phyloP scores from a whole-genome alignment of 768 basidiomycete genomes.

The Russula foetens region DNA sequence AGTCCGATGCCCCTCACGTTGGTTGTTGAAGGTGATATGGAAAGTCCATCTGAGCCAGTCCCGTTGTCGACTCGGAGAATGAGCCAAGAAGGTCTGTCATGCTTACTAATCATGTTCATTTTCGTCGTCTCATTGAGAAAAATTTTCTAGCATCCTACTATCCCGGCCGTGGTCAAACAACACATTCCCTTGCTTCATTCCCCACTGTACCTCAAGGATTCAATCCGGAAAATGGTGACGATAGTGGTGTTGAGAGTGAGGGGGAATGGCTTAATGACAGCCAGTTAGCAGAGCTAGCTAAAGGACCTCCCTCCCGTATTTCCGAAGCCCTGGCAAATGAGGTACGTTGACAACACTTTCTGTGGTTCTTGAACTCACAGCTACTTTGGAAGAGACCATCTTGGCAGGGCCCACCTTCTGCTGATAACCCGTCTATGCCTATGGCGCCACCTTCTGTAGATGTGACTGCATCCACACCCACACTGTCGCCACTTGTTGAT shows the following conservation, averaged over 20 bases:
- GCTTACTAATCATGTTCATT: not conserved
- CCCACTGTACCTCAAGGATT: not conserved
- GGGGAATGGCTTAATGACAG: not conserved
- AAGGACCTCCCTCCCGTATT: not conserved
- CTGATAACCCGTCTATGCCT: too few relatives aligned
- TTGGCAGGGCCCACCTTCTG: not conserved
- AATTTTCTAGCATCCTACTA: not conserved
- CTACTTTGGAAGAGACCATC: not conserved
- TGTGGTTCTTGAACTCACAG: not conserved
- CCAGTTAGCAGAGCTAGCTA: not conserved
- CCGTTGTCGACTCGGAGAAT: too few relatives aligned
- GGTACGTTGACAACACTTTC: not conserved
- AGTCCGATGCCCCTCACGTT: not conserved
- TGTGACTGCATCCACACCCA: too few relatives aligned
- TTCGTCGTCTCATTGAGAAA: not conserved
- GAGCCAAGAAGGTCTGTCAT: too few relatives aligned
- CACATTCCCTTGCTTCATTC: not conserved
- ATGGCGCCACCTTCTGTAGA: too few relatives aligned
- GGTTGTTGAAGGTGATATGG: not conserved
- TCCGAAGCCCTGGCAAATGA: not conserved
- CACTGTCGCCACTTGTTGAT: too few relatives aligned
- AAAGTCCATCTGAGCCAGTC: too few relatives aligned
- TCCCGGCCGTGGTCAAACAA: not conserved
- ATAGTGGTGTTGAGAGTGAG: not conserved
- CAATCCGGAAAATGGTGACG: not conserved